Evolutionary conservation across 495 filamentous ascomycete species (phyloP), one percentile per base, ranked within the genome.

Genomic region (Podospora australis): DNA sequence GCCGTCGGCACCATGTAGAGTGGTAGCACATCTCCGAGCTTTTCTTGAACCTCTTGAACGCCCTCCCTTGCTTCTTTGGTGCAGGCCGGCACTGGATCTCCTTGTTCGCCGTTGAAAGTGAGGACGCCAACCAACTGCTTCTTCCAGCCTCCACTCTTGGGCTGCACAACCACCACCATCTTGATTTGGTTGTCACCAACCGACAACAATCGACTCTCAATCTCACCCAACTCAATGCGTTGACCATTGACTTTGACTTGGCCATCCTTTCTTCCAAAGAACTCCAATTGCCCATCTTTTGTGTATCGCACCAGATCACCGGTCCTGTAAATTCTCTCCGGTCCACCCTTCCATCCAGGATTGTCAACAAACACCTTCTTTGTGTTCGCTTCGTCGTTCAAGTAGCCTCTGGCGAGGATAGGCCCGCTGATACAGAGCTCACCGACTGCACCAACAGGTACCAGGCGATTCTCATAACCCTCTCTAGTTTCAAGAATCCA

Each of bases 371-470:
- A 84, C 19, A 62, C 63, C 46, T 75, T 67, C 2, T 57, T 49
- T 1, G 79, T 84, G 23, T 81, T 66, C 39, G 87, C 77, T 4
- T 76, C 70, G 5, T 85, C 73, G 48, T 89, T 88, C 36, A 88
- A 70, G 49, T 91, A 91, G 6, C 86, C 87, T 6, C 49, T 42
- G 22, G 49, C 34, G 14, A 79, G 55, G 1, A 69, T 46, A 4
- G 71, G 68, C 0, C 75, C 76, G 50, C 74, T 72, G 10, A 80
- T 58, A 1, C 70, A 63, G 13, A 81, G 64, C 50, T 81, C 78
- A 1, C 78, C 78, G 26, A 77, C 67, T 14, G 70, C 70, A 4
- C 55, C 57, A 1, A 63, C 41, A 6, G 57, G 47, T 3, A 39
- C 44, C 16, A 60, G 53, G 14, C 38, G 41, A 35, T 52, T 39